A percentile compares a stretch with the other conserved stretches of the same genome.
Conservation (phyloP, 495 filamentous ascomycete genomes). For the Podospora didyma region DNA sequence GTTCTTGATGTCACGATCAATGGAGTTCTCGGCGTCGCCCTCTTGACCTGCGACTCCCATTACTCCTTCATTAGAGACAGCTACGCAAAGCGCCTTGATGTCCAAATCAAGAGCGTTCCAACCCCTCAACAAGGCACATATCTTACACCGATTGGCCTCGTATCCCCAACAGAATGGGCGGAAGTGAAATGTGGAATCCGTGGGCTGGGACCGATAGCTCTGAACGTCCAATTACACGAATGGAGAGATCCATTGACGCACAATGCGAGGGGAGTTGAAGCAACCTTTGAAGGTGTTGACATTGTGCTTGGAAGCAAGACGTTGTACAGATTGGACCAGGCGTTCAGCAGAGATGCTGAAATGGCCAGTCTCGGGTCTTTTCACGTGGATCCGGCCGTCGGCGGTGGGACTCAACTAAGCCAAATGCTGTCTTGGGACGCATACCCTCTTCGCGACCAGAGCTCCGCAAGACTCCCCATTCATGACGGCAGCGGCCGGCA, state of each 20-base stretch:
- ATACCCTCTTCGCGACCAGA: neutral
- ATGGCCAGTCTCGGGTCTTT: neutral
- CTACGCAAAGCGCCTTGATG: neutral
- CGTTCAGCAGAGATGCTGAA: neutral
- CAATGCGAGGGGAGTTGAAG: neutral
- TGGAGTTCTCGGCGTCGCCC: neutral
- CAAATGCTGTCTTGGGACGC: neutral
- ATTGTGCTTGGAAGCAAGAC: neutral
- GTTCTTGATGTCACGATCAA: neutral
- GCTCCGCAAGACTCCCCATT: neutral
- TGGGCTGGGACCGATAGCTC: neutral
- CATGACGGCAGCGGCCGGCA: neutral
- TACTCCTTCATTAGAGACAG: neutral
- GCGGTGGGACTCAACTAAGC: neutral
- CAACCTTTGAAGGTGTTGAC: neutral
- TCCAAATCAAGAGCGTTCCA: neutral
- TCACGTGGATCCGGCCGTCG: neutral
- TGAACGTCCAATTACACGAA: neutral
- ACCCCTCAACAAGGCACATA: neutral
- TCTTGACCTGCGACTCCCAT: neutral
- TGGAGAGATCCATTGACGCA: neutral
- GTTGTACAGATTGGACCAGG: neutral
- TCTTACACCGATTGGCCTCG: neutral
- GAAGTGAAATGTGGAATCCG: neutral
- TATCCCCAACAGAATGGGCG: neutral